Percentiles rank a stretch among this genome's conserved stretches.
Conservation (phyloP, 2,329 filamentous ascomycete genomes). For the Fusarium sp. region DNA sequence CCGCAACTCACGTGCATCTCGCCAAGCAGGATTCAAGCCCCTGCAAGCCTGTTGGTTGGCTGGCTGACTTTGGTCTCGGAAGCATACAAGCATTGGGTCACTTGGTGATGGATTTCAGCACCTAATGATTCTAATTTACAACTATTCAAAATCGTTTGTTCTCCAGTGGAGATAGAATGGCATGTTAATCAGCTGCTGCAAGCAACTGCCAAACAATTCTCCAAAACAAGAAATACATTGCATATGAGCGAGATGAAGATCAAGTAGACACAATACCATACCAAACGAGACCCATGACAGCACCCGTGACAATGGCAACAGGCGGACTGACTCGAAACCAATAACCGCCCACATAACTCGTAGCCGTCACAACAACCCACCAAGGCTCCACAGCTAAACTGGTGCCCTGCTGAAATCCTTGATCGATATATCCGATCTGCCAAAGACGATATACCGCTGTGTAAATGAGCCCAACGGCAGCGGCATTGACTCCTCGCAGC, state of each 20-base stretch:
- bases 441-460: slow-evolving; percentile 73
- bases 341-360: slow-evolving; percentile 54
- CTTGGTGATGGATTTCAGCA: background rate
- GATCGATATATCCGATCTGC: slow-evolving; percentile 70
- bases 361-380: slow-evolving; percentile 72
- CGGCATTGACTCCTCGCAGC: slow-evolving; percentile 68
- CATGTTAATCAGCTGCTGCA: background rate
- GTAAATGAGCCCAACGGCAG: slow-evolving; percentile 71
- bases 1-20: background rate
- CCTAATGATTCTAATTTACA: background rate
- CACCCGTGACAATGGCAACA: slow-evolving; percentile 49
- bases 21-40: background rate
- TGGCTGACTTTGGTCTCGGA: background rate
- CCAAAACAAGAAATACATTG: background rate
- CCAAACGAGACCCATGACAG: slow-evolving; percentile 48
- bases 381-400: slow-evolving; percentile 70
- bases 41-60: background rate
- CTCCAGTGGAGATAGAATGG: background rate
- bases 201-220: background rate
- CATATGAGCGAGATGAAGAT: background rate
- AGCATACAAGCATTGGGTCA: background rate
- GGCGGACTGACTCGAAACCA: slow-evolving; percentile 49
- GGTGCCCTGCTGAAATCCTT: slow-evolving; percentile 59
- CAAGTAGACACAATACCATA: slow-evolving; percentile 42
- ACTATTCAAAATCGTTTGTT: too few species aligned